Conservation (phyloP, 1,284 basidiomycete species). For the Athelia sp. region DNA sequence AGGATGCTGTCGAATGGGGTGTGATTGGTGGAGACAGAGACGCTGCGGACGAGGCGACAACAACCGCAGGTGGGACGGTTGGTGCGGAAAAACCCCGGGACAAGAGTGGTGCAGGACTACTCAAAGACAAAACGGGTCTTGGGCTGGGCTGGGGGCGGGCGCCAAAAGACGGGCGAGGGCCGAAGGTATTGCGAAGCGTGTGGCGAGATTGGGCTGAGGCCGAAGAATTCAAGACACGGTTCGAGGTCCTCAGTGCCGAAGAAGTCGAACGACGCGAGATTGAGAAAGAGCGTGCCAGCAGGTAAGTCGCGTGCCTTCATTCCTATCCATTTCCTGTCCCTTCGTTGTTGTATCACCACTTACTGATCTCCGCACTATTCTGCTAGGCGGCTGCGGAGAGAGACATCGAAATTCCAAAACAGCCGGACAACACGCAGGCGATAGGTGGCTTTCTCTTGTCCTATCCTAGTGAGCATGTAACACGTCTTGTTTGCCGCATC, state of each 20-base stretch:
- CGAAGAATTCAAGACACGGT: conserved; percentile 86
- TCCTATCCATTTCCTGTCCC: conserved; percentile 10
- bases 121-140: conserved; percentile 77
- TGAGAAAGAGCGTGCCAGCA: conserved; percentile 76
- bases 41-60: conserved; percentile 26
- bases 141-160: conserved; percentile 67
- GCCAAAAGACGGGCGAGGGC: conserved; percentile 69
- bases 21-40: conserved; percentile 64
- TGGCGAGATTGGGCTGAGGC: conserved; percentile 96
- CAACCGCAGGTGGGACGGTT: conserved; percentile 6
- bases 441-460: neutral
- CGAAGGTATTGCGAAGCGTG: conserved; percentile 79
- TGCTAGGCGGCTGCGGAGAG: conserved; percentile 60
- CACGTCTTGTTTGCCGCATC: no score
- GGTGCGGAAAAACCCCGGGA: conserved; percentile 30
- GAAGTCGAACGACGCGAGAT: conserved; percentile 87
- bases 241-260: conserved; percentile 83
- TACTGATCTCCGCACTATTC: conserved; percentile 5
- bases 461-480: no score
- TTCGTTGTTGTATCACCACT: conserved; percentile 2
- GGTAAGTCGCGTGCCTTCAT: conserved; percentile 27
- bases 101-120: conserved; percentile 42
- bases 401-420: conserved; percentile 71
- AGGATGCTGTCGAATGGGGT: conserved; percentile 91
- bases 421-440: neutral